Evolutionary conservation across 441 rosid genomes (phyloP).

Genomic region (Gossypium schwendimanii): DNA sequence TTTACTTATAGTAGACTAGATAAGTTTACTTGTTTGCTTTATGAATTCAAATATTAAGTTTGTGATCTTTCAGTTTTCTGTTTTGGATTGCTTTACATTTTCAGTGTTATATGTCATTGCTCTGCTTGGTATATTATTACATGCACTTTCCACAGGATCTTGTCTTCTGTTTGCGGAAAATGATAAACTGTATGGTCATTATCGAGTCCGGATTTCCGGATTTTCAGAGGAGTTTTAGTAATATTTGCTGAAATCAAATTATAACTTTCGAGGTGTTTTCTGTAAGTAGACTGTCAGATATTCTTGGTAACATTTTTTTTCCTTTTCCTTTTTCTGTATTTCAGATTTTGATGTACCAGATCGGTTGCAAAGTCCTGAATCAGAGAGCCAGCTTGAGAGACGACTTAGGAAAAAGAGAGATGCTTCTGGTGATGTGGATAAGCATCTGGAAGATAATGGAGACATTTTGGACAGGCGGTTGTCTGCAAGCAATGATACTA

Average conservation of each 20-base stretch:
- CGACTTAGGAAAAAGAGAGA: slow-evolving; percentile 62
- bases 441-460: slow-evolving; percentile 55
- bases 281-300: not conserved
- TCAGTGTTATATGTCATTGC: not conserved
- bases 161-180: not conserved
- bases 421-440: slow-evolving; percentile 52
- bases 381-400: slow-evolving; percentile 51
- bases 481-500: slow-evolving; percentile 43
- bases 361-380: slow-evolving; percentile 39
- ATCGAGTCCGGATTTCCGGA: not conserved
- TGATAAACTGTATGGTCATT: not conserved
- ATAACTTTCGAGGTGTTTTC: not conserved
- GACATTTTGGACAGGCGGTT: slow-evolving; percentile 40
- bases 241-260: not conserved
- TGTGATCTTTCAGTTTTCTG: not conserved
- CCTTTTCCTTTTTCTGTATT: slow-evolving; percentile 11
- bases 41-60: not conserved
- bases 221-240: not conserved
- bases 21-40: not conserved
- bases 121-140: not conserved
- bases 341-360: slow-evolving; percentile 51
- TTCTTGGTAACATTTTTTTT: not conserved
- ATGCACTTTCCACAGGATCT: not conserved
- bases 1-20: not conserved
- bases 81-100: not conserved